These are phyloP conservation scores for Trichophyton mentagrophytes DNA, from an alignment of 2,329 filamentous ascomycete species.

Conservation along the genomic window DNA sequence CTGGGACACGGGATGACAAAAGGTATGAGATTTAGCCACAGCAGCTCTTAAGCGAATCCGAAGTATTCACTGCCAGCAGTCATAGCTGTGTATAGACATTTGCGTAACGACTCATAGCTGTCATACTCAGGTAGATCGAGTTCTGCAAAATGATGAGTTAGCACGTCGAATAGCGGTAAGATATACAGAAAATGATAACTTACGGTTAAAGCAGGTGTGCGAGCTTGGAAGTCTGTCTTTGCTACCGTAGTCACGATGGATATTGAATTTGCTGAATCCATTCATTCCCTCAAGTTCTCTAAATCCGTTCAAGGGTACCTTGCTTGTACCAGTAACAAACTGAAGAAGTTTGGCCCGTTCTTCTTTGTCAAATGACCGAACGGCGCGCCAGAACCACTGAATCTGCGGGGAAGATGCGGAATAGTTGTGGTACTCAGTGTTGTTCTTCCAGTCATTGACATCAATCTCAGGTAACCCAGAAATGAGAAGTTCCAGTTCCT, in stretches of 20 bases:
- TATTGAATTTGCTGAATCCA: constrained; percentile 94
- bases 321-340: constrained; percentile 96
- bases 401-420: constrained; percentile 87
- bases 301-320: constrained; percentile 96
- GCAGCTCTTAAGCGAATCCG: constrained; percentile 66
- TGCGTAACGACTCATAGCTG: constrained; percentile 78
- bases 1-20: not conserved
- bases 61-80: constrained; percentile 97
- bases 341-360: constrained; percentile 93
- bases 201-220: constrained; percentile 98
- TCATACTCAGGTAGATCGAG: constrained; percentile 98
- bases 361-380: constrained; percentile 96
- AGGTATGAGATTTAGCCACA: not conserved
- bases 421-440: constrained; percentile 98
- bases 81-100: constrained; percentile 85
- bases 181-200: constrained; percentile 34
- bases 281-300: constrained; percentile 99
- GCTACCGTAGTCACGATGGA: constrained; percentile 92
- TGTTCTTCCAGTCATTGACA: constrained; percentile 97
- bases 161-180: not conserved
- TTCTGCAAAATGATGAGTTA: constrained; percentile 46
- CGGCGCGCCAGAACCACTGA: constrained; percentile 98
- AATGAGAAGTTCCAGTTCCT: constrained; percentile 90
- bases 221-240: constrained; percentile 92
- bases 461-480: constrained; percentile 96